Conservation (phyloP, 306 rosid genomes). For the Quercus cerris region DNA sequence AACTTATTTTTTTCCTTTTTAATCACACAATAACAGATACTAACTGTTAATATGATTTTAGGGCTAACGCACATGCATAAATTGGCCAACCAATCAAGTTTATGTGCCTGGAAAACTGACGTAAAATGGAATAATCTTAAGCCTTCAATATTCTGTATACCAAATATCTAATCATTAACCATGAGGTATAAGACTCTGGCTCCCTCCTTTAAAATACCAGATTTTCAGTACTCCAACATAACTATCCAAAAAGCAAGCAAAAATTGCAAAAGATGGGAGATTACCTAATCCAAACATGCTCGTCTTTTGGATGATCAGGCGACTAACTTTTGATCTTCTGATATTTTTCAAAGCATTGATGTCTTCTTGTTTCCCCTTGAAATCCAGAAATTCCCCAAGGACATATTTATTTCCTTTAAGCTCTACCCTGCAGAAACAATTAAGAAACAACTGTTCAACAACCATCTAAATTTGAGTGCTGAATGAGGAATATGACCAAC, state of each 20-base stretch:
- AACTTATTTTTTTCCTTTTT: not conserved
- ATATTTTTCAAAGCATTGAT: conserved; percentile 53
- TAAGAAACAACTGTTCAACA: not conserved
- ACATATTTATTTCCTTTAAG: conserved; percentile 68
- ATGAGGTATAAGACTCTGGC: not conserved
- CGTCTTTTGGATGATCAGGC: conserved; percentile 60
- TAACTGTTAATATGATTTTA: not conserved
- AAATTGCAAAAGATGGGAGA: conserved; percentile 11
- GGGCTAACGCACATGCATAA: not conserved
- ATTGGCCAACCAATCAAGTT: not conserved
- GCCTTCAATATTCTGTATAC: not conserved
- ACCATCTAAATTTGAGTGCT: not conserved
- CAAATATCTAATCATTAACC: not conserved
- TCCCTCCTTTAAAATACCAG: not conserved
- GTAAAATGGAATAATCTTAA: not conserved
- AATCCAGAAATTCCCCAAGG: conserved; percentile 88
- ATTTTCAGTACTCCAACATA: not conserved
- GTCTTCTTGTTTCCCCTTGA: conserved; percentile 87
- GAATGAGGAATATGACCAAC: not conserved
- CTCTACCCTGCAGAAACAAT: conserved; percentile 60
- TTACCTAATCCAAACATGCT: conserved; percentile 98
- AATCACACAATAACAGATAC: not conserved
- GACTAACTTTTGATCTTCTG: conserved; percentile 79
- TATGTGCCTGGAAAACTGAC: not conserved
- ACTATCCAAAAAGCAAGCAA: not conserved